These are phyloP conservation scores for Schwanniomyces occidentalis DNA, from an alignment of 805 yeast species.

Conservation along the genomic window DNA sequence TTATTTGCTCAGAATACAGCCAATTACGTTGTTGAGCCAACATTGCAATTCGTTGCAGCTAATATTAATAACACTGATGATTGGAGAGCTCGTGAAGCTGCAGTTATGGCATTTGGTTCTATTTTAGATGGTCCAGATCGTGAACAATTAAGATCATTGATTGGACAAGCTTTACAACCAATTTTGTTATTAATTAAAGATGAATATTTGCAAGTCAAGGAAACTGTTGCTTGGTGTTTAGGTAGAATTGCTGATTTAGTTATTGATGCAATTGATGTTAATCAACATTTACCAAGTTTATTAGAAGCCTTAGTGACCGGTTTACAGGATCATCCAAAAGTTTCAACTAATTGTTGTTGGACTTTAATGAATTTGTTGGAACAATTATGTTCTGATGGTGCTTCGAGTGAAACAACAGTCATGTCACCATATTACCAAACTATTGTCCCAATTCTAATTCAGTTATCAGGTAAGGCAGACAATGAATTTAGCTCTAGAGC, in stretches of 20 bases:
- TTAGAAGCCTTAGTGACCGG: slow-evolving; percentile 76
- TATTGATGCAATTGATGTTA: slow-evolving; percentile 69
- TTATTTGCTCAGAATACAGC: slow-evolving; percentile 91
- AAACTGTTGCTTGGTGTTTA: slow-evolving; percentile 97
- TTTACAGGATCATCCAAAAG: slow-evolving; percentile 88
- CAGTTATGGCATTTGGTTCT: slow-evolving; percentile 98
- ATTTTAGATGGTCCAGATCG: slow-evolving; percentile 92
- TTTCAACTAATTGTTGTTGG: slow-evolving; percentile 98
- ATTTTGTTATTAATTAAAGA: slow-evolving; percentile 75
- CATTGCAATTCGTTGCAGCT: slow-evolving; percentile 77
- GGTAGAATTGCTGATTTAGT: slow-evolving; percentile 93
- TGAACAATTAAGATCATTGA: slow-evolving; percentile 62
- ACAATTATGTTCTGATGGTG: slow-evolving; percentile 63
- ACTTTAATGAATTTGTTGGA: slow-evolving; percentile 88
- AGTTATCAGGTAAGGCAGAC: slow-evolving; percentile 68
- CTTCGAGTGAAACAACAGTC: slow-evolving; percentile 51
- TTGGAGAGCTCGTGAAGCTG: slow-evolving; percentile 95
- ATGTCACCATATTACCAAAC: slow-evolving; percentile 73
- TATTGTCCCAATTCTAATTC: slow-evolving; percentile 68
- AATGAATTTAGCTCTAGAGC: slow-evolving; percentile 89
- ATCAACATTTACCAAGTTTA: slow-evolving; percentile 66
- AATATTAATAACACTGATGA: slow-evolving; percentile 48
- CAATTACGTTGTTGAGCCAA: slow-evolving; percentile 80
- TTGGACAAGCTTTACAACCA: slow-evolving; percentile 81
- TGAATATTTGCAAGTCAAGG: slow-evolving; percentile 80